A percentile compares a stretch with the other conserved stretches of the same genome.
Conservation (phyloP, 2,329 filamentous ascomycete species). For the Beauveria sp. region DNA sequence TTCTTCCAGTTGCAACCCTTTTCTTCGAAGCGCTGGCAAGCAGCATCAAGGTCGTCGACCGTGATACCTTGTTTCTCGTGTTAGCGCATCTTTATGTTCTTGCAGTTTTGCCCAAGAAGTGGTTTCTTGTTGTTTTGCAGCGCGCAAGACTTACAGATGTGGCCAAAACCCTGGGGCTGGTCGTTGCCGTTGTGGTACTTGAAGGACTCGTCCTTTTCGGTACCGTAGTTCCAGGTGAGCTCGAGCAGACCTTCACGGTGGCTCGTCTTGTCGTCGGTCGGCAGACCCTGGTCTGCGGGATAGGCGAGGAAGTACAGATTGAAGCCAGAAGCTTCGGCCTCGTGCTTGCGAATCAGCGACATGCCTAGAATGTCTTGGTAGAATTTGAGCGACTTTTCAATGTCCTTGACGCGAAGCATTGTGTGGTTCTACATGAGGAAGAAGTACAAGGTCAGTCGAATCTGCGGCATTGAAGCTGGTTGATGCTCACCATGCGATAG, state of each 20-base stretch:
- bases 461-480: not conserved
- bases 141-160: conserved; percentile 60
- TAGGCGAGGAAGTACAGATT: conserved; percentile 94
- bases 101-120: not conserved
- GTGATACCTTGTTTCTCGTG: conserved; percentile 49
- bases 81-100: not conserved
- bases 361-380: conserved; percentile 87
- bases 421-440: conserved; percentile 65
- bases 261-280: conserved; percentile 48
- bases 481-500: conserved; percentile 58
- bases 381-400: conserved; percentile 65
- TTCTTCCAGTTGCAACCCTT: conserved; percentile 89
- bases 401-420: conserved; percentile 90
- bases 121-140: not conserved
- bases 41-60: conserved; percentile 82
- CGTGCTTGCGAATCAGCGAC: conserved; percentile 65
- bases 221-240: conserved; percentile 77
- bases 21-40: conserved; percentile 79
- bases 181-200: conserved; percentile 89
- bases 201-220: conserved; percentile 78
- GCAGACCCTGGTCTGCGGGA: conserved; percentile 44
- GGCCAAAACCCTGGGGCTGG: conserved; percentile 87
- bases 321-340: conserved; percentile 66
- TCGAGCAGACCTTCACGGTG: conserved; percentile 79
- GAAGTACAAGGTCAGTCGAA: not conserved